Evolutionary conservation across 2,329 filamentous ascomycete species (phyloP), one percentile per base, ranked within the genome.

Genomic region (Paraphoma chrysanthemicola): DNA sequence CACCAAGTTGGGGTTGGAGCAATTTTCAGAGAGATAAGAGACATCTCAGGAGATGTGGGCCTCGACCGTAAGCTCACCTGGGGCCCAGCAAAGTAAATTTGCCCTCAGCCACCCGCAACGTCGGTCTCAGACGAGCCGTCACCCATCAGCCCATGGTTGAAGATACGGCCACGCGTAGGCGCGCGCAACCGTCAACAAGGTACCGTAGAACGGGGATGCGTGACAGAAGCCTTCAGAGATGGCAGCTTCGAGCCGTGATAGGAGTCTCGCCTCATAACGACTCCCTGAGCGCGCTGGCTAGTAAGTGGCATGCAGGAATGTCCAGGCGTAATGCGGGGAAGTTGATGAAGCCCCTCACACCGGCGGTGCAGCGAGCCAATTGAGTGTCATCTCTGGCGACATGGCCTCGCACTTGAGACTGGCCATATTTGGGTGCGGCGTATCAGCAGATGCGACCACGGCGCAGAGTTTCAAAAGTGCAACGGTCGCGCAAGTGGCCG

Each of bases 251-350:
- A 51, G 16, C 29, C 33, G 18, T 31, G 28, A 30, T 33, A 63
- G 49, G 30, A 53, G 29, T 46, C 23, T 53, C 44, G 45, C 30
- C 54, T 43, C 18, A 54, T 54, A 44, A 38, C 33, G 45, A 54
- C 38, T 50, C n/a, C 55, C n/a, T 48, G 50, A 59, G 61, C 59
- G 61, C 59, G 54, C 56, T 62, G 47, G 52, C 57, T 67, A 16
- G 39, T 42, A 16, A 72, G 68, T 55, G 61, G 58, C 56, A 58
- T 63, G 56, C 57, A 49, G 46, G 7, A 36, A 50, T 41, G 48
- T 53, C 16, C 51, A 59, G 58, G 53, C 31, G 51, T 42, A 66
- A 68, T 75, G 72, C 70, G 72, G 71, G 72, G 72, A 74, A 65
- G 62, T 46, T 55, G 53, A 56, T 54, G 54, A 61, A 64, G 60